Percentiles rank a stretch among this genome's conserved stretches.
Conservation (phyloP, 2,329 filamentous ascomycete species). For the Venturia carpophila region DNA sequence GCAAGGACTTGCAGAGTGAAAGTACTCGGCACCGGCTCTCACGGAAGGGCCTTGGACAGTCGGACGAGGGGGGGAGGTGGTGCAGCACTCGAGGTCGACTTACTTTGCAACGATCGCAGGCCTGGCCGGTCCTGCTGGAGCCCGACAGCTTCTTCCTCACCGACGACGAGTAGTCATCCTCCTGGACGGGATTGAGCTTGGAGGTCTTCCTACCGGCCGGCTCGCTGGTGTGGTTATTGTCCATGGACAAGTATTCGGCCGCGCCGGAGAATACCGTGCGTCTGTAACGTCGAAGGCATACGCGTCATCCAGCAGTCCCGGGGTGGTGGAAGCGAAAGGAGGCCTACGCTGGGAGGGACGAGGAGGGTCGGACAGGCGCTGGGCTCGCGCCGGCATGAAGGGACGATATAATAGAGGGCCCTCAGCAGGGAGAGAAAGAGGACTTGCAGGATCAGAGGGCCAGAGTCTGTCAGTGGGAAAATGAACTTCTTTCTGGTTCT, state of each 20-base stretch:
- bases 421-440: no score
- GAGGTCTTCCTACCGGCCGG: neutral
- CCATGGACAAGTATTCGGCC: neutral
- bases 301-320: conserved; percentile 8
- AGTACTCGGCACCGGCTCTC: conserved; percentile 11
- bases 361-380: neutral
- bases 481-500: neutral
- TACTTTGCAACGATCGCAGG: conserved; percentile 84
- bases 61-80: conserved; percentile 2
- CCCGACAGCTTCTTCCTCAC: conserved; percentile 48
- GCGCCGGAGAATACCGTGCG: conserved; percentile 11
- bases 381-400: neutral
- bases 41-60: conserved; percentile 8
- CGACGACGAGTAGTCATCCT: conserved; percentile 34
- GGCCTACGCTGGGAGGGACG: neutral
- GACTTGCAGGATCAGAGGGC: no score
- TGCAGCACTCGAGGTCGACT: conserved; percentile 22
- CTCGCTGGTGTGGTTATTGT: neutral
- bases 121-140: conserved; percentile 65
- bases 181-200: conserved; percentile 4
- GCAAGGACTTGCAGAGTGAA: conserved; percentile 15
- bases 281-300: conserved; percentile 13
- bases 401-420: no score
- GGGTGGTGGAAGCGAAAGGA: conserved; percentile 5
- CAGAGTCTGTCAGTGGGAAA: neutral